These are phyloP conservation scores for Epichloe glyceriae DNA, from an alignment of 2,329 filamentous ascomycete species.

Conservation along the genomic window DNA sequence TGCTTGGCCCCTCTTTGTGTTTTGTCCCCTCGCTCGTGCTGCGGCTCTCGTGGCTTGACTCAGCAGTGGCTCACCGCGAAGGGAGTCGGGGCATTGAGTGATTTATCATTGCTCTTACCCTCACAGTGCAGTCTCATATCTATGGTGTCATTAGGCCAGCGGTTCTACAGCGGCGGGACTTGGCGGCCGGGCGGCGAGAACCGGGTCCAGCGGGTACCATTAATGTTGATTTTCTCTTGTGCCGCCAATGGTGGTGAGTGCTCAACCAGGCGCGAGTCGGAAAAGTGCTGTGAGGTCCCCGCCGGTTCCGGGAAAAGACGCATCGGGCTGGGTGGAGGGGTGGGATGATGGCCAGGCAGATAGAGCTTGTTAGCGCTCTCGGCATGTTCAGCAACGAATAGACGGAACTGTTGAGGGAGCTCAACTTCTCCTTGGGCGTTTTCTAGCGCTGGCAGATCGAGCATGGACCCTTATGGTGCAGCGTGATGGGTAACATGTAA, in stretches of 20 bases:
- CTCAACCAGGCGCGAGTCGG: background rate
- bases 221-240: background rate
- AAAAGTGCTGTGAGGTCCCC: constrained; percentile 2
- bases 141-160: background rate
- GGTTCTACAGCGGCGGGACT: constrained; percentile 4
- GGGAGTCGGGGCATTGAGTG: constrained; percentile 5
- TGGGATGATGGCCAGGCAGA: background rate
- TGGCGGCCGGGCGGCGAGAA: constrained; percentile 2
- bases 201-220: background rate
- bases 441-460: background rate
- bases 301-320: constrained; percentile 19
- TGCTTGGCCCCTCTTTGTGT: background rate
- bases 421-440: background rate
- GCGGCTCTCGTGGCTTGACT: background rate
- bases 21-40: background rate
- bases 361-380: background rate
- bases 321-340: constrained; percentile 6
- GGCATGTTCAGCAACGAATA: background rate
- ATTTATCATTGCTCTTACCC: constrained; percentile 5
- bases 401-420: constrained; percentile 1
- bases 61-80: constrained; percentile 1
- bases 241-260: background rate
- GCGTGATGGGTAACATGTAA: background rate
- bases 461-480: background rate
- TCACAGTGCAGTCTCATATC: background rate